Conservation (phyloP, 2,329 filamentous ascomycete species). For the Aspergillus flavus region DNA sequence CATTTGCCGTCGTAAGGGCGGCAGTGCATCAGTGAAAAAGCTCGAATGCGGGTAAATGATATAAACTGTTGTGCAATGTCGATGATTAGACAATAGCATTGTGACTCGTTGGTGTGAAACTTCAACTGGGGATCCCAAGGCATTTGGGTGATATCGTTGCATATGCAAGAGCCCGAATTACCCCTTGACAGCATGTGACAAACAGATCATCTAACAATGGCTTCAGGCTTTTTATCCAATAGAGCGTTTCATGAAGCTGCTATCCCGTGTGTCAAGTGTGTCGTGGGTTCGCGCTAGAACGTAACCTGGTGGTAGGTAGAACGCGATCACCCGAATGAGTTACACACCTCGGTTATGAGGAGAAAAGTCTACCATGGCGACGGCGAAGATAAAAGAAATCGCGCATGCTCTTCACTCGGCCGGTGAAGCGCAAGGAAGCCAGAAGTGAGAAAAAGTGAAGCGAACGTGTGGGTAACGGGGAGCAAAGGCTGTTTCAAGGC, state of each 20-base stretch:
- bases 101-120: background rate
- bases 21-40: background rate
- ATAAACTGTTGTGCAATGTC: background rate
- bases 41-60: background rate
- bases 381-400: conserved; percentile 9
- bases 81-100: background rate
- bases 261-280: background rate
- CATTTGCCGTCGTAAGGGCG: background rate
- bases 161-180: background rate
- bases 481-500: conserved; percentile 7
- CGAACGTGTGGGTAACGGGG: background rate
- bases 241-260: background rate
- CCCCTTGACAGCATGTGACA: background rate
- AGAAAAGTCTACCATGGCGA: background rate
- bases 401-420: background rate
- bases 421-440: background rate
- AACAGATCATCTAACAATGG: background rate
- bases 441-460: conserved; percentile 3
- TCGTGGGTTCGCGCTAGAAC: background rate
- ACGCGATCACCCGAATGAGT: background rate
- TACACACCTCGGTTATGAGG: conserved; percentile 2
- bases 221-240: background rate
- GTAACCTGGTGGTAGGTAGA: background rate
- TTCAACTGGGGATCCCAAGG: background rate
- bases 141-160: background rate